Conservation (phyloP, 768 basidiomycete genomes). For the Lyophyllum semitale region DNA sequence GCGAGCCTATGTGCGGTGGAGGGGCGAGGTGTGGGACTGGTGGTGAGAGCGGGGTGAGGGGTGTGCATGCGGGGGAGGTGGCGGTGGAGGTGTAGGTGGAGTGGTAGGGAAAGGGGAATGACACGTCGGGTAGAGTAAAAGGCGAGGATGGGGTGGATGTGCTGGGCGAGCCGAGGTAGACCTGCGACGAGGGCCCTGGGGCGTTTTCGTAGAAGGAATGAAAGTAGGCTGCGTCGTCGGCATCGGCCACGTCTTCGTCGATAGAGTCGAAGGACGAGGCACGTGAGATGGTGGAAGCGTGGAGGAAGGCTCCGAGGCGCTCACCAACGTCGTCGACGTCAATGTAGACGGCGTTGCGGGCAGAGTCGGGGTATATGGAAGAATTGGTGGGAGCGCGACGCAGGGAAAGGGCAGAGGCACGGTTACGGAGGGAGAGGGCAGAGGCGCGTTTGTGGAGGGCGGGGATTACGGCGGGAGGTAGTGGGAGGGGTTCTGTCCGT, state of each 20-base stretch:
- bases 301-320: slow-evolving; percentile 17
- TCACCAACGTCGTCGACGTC: slow-evolving; percentile 24
- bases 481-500: neutral
- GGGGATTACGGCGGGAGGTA: slow-evolving; percentile 7
- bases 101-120: slow-evolving; percentile 3
- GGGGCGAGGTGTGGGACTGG: neutral
- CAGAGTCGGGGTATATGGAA: neutral
- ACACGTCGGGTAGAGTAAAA: neutral
- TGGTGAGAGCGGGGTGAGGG: slow-evolving; percentile 1
- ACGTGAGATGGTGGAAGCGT: slow-evolving; percentile 5
- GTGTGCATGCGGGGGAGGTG: neutral
- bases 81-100: neutral
- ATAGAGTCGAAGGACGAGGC: neutral
- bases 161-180: slow-evolving; percentile 6
- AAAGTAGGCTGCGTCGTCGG: slow-evolving; percentile 1
- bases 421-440: neutral
- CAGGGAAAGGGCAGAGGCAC: neutral
- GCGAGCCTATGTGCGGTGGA: neutral
- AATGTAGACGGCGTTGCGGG: slow-evolving; percentile 37
- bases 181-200: neutral
- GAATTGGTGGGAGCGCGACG: slow-evolving; percentile 2
- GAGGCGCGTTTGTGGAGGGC: slow-evolving; percentile 7
- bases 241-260: neutral
- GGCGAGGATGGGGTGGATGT: slow-evolving; percentile 4
- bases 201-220: neutral